Evolutionary conservation across 208 protist species (phyloP).

Genomic region (Trypanosoma rangeli): DNA sequence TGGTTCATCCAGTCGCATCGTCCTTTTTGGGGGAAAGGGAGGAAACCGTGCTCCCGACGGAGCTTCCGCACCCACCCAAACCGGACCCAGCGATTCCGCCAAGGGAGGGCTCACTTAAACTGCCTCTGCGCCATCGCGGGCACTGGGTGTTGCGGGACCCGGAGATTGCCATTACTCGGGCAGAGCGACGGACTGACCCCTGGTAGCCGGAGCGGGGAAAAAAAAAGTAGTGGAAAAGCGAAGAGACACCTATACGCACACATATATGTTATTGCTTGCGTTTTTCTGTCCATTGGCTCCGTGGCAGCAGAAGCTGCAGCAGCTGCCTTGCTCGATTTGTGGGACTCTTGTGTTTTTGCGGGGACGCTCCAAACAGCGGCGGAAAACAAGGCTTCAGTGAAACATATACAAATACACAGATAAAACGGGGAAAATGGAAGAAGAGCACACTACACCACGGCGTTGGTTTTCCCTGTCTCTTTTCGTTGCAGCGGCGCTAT

Average conservation of each 20-base stretch:
- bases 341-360: too few species aligned
- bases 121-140: conserved; percentile 62
- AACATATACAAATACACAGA: too few species aligned
- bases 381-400: too few species aligned
- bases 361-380: too few species aligned
- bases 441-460: too few species aligned
- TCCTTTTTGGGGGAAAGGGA: conserved; percentile 46
- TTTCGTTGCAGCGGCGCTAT: too few species aligned
- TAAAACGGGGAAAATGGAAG: too few species aligned
- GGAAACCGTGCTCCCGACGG: conserved; percentile 65
- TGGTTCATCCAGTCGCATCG: not conserved
- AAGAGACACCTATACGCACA: not conserved
- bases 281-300: not conserved
- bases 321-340: too few species aligned
- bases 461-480: too few species aligned
- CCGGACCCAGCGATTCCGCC: conserved; percentile 46
- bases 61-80: conserved; percentile 74
- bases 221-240: not conserved
- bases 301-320: not conserved
- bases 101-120: conserved; percentile 46
- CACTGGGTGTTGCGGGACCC: conserved; percentile 90
- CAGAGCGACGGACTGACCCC: conserved; percentile 73
- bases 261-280: not conserved
- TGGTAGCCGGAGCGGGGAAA: conserved; percentile 43
- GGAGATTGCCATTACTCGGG: conserved; percentile 82